Conservation (phyloP, 1,284 basidiomycete species). For the Gymnopus androsaceus region DNA sequence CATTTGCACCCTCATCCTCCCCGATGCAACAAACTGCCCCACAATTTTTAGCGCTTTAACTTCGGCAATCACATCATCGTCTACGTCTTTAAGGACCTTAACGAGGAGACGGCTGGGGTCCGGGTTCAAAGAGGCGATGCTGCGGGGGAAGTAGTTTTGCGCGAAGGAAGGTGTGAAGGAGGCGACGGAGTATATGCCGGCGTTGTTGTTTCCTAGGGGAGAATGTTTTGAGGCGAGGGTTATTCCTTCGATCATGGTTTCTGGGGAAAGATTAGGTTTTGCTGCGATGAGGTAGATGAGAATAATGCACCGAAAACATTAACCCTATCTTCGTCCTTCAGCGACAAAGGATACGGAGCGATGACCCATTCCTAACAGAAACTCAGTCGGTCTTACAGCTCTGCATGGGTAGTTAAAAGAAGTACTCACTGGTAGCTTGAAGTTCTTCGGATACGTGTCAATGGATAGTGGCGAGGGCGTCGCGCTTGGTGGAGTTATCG, state of each 20-base stretch:
- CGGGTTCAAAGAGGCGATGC: neutral
- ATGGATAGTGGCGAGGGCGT: no score
- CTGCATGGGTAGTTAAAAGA: neutral
- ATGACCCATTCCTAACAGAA: neutral
- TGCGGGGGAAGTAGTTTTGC: neutral
- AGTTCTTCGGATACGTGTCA: neutral
- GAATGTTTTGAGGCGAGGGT: conserved; percentile 5
- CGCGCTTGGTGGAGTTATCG: no score
- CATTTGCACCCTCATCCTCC: neutral
- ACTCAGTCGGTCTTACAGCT: no score
- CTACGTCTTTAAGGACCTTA: conserved; percentile 1
- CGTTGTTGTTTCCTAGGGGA: conserved; percentile 6
- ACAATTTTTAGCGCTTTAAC: conserved; percentile 7
- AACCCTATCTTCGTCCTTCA: neutral
- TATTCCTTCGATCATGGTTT: neutral
- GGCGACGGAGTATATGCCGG: conserved; percentile 1
- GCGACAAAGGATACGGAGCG: neutral
- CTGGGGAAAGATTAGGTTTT: neutral
- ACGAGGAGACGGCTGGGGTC: neutral
- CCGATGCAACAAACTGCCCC: conserved; percentile 5
- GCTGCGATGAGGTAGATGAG: neutral
- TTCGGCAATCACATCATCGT: conserved; percentile 4
- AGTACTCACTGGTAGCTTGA: neutral
- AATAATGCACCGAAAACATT: neutral
- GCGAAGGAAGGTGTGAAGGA: conserved; percentile 2